Evolutionary conservation across 208 protist genomes (phyloP), one percentile per base, ranked within the genome.

Genomic region (Polymyxa betae): DNA sequence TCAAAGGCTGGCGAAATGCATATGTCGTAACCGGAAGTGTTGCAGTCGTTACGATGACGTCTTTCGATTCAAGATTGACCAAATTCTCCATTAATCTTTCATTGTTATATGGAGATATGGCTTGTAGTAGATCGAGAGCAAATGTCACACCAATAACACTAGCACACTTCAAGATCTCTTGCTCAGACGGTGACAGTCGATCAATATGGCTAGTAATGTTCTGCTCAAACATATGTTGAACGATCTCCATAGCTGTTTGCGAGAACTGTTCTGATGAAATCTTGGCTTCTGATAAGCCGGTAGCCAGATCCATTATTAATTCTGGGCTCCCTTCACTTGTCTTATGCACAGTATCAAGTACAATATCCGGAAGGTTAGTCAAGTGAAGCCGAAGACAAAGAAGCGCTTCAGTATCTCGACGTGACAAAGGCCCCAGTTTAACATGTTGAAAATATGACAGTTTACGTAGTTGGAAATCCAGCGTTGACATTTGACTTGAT

Each of bases 201-300:
- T 82, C 72, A 12, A 82, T 35, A 12, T 43, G 72, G 40, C 72
- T 82, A 5, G 72, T 82, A n/a, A 82, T 82, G 72, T 38, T 82
- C 72, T 82, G 72, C 40, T 82, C 72, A 5, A 82, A n/a, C 72
- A 82, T 82, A n/a, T 82, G 40, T n/a, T 82, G 72, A n/a, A 82
- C 72, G 40, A 82, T 82, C 16, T 5, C 72, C 10, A 38, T 5
- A 16, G 72, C 72, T 16, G 72, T 82, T n/a, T 82, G 16, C 35
- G 72, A 38, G 40, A 82, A 82, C 40, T n/a, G 72, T 12, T 82
- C 35, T 5, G 16, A 5, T 20, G 72, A 35, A 16, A 82, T 82
- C 16, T 82, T 82, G 35, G 72, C 72, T n/a, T 82, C 72, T 5
- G 5, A 5, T n/a, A 82, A n/a, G 12, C 72, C 72, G 35, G 72